These are phyloP conservation scores for Diversispora epigaea DNA, from an alignment of 192 early-diverging fungal genomes.

Conservation along the genomic window DNA sequence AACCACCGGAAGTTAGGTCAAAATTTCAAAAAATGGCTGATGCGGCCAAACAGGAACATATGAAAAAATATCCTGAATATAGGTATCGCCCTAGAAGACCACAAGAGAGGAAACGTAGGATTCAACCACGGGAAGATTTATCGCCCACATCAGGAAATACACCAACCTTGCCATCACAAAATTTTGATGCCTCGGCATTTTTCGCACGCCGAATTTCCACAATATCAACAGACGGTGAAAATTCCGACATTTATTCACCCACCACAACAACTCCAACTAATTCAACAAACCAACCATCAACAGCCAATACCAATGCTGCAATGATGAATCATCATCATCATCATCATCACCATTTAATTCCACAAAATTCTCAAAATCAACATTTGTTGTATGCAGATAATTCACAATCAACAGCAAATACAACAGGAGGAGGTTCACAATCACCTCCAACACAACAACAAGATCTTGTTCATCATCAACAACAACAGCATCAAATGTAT, in stretches of 20 bases:
- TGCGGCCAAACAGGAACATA: constrained; percentile 31
- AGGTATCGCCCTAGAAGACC: constrained; percentile 23
- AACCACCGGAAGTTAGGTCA: constrained; percentile 18
- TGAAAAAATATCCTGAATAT: constrained; percentile 35
- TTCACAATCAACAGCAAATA: neutral
- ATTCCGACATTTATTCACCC: neutral
- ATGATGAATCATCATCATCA: no score
- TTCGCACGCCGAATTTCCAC: neutral
- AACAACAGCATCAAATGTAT: neutral
- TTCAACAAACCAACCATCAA: no score
- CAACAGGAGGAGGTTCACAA: no score
- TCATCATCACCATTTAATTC: neutral
- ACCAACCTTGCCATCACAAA: neutral
- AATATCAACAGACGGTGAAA: constrained; percentile 21
- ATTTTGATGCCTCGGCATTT: constrained; percentile 1
- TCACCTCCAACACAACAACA: no score
- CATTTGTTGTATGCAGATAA: constrained; percentile 5
- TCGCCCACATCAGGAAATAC: neutral
- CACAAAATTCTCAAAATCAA: constrained; percentile 14
- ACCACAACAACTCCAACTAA: neutral
- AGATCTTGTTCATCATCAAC: neutral
- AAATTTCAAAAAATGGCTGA: constrained; percentile 32
- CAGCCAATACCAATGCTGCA: no score
- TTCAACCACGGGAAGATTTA: constrained; percentile 5
- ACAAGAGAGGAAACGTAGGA: constrained; percentile 18